Base-by-base conservation (phyloP, 208 protist species). In the Herpetomonas samuelpessoai region DNA sequence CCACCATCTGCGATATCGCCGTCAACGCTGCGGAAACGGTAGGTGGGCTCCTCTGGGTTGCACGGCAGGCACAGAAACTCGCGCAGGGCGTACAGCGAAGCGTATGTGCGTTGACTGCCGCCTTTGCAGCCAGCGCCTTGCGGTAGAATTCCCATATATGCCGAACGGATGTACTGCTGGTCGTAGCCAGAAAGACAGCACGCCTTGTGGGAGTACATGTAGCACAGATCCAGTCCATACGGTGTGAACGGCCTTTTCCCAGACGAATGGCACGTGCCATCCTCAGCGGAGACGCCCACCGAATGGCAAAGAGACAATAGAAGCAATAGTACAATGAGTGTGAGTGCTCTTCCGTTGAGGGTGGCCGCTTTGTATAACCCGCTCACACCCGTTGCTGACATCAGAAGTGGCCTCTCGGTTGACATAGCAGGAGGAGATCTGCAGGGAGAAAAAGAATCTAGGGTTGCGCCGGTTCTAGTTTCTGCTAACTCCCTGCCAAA, bases 11-110 rank as follows among this genome's bases (percentile, higher is more conserved):
- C 69, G 1, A 80, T 63, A 49, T 85, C 78, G 14, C 78, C 78
- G 30, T 62, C 27, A 12, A 64, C 57, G 50, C 63, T 75, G 38
- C 74, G 62, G 38, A 85, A 85, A 45, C 78, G 74, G 60, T 80
- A 85, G 27, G 12, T 35, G 0, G 78, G 73, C 60, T 85, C 78
- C 12, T 59, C 21, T 0, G 78, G 74, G 54, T 85, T 46, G 58
- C 78, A 85, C 12, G 69, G 69, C 0, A 85, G 65, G 48, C 78
- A 85, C 24, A 81, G 57, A 50, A 75, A 85, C 44, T 69, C n/a
- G 7, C 63, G 57, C 31, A 85, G 48, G 1, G 52, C 65, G 57
- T 81, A 76, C 24, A 81, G 62, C 12, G 73, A 70, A 6, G 78
- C 49, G 50, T 74, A 68, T n/a, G 77, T 68, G 47, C 63, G 62